Evolutionary conservation across 345 rosid species (phyloP).

Genomic region (Kernera saxatilis): DNA sequence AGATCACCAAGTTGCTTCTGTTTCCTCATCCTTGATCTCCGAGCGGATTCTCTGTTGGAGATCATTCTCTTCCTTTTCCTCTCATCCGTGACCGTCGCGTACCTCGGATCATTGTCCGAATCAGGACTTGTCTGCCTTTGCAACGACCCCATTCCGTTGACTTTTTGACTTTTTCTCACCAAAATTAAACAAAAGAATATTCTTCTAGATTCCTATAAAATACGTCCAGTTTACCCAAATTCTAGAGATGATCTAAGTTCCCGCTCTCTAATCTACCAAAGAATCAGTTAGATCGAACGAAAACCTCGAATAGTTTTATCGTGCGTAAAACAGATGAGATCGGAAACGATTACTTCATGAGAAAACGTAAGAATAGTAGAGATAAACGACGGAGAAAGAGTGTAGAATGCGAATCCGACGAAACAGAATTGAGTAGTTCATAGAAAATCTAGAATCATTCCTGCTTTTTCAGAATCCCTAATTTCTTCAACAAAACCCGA

Average conservation of each 20-base stretch:
- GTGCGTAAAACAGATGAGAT: neutral
- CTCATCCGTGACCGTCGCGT: constrained; percentile 44
- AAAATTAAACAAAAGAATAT: neutral
- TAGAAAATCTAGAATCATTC: constrained; percentile 49
- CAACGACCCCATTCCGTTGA: constrained; percentile 33
- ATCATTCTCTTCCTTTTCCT: constrained; percentile 85
- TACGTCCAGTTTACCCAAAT: neutral
- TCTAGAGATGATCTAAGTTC: neutral
- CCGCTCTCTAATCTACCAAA: constrained; percentile 11
- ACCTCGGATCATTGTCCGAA: constrained; percentile 58
- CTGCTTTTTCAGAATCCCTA: constrained; percentile 6
- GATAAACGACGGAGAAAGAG: constrained; percentile 88
- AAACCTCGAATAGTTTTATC: neutral
- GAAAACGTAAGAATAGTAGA: constrained; percentile 89
- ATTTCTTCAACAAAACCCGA: neutral
- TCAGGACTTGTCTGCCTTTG: constrained; percentile 51
- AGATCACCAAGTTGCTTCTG: constrained; percentile 65
- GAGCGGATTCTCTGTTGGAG: constrained; percentile 85
- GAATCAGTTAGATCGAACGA: neutral
- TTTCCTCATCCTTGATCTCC: constrained; percentile 78
- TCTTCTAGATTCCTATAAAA: neutral
- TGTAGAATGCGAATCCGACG: constrained; percentile 74
- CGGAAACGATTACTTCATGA: constrained; percentile 38
- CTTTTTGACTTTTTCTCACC: neutral
- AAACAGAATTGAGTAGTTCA: constrained; percentile 55